A percentile compares a stretch with the other conserved stretches of the same genome.
These are phyloP conservation scores for Pelargonium exstipulatum DNA, from an alignment of 441 rosid species.

Conservation along the genomic window DNA sequence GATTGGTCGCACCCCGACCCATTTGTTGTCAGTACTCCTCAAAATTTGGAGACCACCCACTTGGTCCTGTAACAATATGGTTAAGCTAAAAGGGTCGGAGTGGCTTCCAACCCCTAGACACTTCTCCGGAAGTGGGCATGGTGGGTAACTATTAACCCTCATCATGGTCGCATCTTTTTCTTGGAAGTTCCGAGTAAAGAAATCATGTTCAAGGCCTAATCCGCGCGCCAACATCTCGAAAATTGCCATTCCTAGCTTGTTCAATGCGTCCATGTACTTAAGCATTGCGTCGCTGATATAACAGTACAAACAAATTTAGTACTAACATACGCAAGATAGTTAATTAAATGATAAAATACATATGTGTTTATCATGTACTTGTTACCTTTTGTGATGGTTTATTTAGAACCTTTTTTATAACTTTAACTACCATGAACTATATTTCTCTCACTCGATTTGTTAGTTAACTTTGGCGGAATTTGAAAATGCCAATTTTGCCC, in stretches of 20 bases:
- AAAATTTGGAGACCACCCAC: constrained; percentile 9
- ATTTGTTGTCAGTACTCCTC: not conserved
- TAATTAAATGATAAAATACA: too few relatives aligned
- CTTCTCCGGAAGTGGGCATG: constrained; percentile 7
- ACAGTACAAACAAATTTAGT: not conserved
- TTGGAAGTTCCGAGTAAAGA: constrained; percentile 6
- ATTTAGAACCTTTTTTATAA: too few relatives aligned
- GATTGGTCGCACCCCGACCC: not conserved
- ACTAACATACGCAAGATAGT: too few relatives aligned
- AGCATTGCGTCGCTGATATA: not conserved
- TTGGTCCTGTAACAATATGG: not conserved
- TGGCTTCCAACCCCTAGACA: constrained; percentile 3
- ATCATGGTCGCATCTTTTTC: constrained; percentile 7
- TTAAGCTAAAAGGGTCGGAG: not conserved
- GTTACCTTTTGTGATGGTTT: too few relatives aligned
- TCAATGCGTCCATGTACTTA: not conserved
- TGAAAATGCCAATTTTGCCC: too few relatives aligned
- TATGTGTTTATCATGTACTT: too few relatives aligned
- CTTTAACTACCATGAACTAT: too few relatives aligned
- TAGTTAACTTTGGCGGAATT: too few relatives aligned
- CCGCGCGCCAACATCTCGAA: constrained; percentile 10
- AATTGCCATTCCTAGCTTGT: not conserved
- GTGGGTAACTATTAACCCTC: constrained; percentile 4
- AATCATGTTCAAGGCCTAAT: constrained; percentile 1
- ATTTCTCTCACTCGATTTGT: too few relatives aligned